These are phyloP conservation scores for Lentithecium fluviatile DNA, from an alignment of 495 filamentous ascomycete species.

Conservation along the genomic window DNA sequence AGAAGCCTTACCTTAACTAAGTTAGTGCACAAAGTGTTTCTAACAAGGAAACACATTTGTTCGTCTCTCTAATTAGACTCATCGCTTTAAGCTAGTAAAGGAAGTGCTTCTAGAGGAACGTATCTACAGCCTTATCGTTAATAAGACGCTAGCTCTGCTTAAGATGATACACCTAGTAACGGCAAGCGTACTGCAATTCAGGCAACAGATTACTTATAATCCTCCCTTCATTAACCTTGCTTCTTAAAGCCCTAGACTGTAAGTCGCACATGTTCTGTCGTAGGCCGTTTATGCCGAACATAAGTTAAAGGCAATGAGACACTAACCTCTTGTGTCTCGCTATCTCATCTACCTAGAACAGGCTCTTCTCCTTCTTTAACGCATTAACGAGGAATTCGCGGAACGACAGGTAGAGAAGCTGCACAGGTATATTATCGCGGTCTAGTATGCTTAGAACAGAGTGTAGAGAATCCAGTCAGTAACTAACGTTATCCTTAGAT, in stretches of 20 bases:
- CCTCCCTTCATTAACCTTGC: conserved; percentile 43
- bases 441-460: no score
- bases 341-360: conserved; percentile 48
- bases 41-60: conserved; percentile 11
- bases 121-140: no score
- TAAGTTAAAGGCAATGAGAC: conserved; percentile 40
- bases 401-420: no score
- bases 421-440: no score
- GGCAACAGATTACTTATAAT: conserved; percentile 49
- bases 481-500: conserved; percentile 27
- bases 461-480: conserved; percentile 40
- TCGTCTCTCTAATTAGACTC: background rate
- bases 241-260: conserved; percentile 31
- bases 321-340: conserved; percentile 41
- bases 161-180: no score
- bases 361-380: conserved; percentile 13
- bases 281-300: conserved; percentile 34
- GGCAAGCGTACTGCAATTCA: no score
- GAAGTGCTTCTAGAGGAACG: no score
- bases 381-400: no score
- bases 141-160: no score
- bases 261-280: conserved; percentile 46
- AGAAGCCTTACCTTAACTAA: background rate
- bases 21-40: conserved; percentile 1
- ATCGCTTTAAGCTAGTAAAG: no score